Conservation (phyloP, 495 filamentous ascomycete species). For the Penicillium herquei region DNA sequence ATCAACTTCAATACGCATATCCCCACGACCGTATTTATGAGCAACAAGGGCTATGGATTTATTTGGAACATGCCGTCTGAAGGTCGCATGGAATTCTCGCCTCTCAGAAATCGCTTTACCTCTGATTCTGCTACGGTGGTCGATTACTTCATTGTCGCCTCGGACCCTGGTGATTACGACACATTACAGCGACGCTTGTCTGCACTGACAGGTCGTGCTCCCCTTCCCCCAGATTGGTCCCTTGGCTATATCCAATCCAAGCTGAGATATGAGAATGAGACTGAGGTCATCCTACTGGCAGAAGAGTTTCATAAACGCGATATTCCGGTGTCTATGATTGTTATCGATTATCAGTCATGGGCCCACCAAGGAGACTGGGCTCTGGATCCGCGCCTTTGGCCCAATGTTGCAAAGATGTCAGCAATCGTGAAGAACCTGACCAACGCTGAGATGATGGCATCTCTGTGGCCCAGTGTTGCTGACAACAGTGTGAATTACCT, state of each 20-base stretch:
- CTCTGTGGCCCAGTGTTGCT: slow-evolving; percentile 32
- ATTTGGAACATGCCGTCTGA: slow-evolving; percentile 31
- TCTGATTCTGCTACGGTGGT: slow-evolving; percentile 24
- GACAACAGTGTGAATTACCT: slow-evolving; percentile 30
- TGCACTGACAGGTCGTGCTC: slow-evolving; percentile 27
- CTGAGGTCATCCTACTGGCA: slow-evolving; percentile 24
- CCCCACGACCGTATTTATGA: slow-evolving; percentile 28
- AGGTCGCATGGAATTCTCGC: slow-evolving; percentile 29
- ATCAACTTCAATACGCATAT: slow-evolving; percentile 31
- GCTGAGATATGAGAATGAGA: slow-evolving; percentile 34
- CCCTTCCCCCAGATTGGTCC: slow-evolving; percentile 26
- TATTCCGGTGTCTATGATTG: slow-evolving; percentile 30
- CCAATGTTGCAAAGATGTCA: slow-evolving; percentile 23
- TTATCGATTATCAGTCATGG: slow-evolving; percentile 37
- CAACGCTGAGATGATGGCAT: slow-evolving; percentile 33
- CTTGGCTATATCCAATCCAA: slow-evolving; percentile 35
- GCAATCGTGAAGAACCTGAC: slow-evolving; percentile 27
- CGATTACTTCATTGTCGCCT: slow-evolving; percentile 27
- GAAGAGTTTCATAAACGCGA: slow-evolving; percentile 18
- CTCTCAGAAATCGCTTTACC: slow-evolving; percentile 22
- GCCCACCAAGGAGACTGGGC: slow-evolving; percentile 35
- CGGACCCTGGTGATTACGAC: slow-evolving; percentile 23
- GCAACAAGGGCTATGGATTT: slow-evolving; percentile 29
- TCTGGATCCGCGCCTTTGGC: slow-evolving; percentile 28
- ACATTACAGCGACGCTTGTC: slow-evolving; percentile 26